Conservation (phyloP, 2,329 filamentous ascomycete genomes). For the Torrubiellomyces zombiae region DNA sequence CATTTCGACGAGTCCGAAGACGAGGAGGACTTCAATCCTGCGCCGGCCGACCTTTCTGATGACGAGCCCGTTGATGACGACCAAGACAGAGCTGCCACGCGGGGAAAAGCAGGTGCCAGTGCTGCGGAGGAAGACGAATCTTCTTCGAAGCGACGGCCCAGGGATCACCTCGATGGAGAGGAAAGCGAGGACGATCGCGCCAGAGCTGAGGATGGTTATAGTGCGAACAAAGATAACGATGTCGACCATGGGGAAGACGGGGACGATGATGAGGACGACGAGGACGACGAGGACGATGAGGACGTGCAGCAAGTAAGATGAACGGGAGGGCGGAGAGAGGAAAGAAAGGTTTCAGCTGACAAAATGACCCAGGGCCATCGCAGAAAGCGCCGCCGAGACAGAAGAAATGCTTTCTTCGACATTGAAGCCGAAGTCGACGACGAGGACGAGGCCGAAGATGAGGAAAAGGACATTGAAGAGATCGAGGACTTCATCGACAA, state of each 20-base stretch:
- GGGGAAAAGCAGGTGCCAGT: slow-evolving; percentile 3
- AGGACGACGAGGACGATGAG: slow-evolving; percentile 47
- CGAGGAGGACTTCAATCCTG: slow-evolving; percentile 81
- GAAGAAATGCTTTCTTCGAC: slow-evolving; percentile 81
- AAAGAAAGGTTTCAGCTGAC: too few species aligned
- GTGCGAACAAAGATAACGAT: slow-evolving; percentile 16
- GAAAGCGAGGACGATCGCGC: slow-evolving; percentile 29
- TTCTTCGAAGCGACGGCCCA: slow-evolving; percentile 5
- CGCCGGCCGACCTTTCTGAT: slow-evolving; percentile 56
- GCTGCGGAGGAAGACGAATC: slow-evolving; percentile 23
- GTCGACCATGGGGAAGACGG: slow-evolving; percentile 18
- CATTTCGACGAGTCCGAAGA: slow-evolving; percentile 52
- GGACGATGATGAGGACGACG: slow-evolving; percentile 33
- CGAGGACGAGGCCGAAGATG: slow-evolving; percentile 73
- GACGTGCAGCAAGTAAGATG: slow-evolving; percentile 49
- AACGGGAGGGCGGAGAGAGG: too few species aligned
- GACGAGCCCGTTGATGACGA: slow-evolving; percentile 26
- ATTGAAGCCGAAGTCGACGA: slow-evolving; percentile 97
- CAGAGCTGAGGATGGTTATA: slow-evolving; percentile 16
- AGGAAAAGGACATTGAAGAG: slow-evolving; percentile 76
- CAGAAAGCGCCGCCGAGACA: slow-evolving; percentile 64
- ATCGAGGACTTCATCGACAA: slow-evolving; percentile 76
- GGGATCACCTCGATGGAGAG: slow-evolving; percentile 19
- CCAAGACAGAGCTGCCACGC: slow-evolving; percentile 17
- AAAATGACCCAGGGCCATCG: slow-evolving; percentile 39